phyloP scores from a whole-genome alignment of 2,329 filamentous ascomycete species.

The Dactylellina leptospora region DNA sequence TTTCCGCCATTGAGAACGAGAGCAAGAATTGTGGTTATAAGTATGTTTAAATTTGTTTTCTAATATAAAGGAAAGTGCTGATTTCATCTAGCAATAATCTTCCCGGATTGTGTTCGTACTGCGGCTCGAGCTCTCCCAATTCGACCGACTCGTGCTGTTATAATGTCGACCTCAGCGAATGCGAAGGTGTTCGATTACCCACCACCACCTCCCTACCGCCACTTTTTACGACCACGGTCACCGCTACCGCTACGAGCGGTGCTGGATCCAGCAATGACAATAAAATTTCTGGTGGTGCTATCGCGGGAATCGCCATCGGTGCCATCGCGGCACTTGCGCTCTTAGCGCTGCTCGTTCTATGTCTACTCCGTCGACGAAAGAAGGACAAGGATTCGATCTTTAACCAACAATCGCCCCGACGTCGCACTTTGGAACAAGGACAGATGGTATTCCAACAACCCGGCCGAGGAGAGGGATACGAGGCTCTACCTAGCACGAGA shows the following conservation, averaged over 20 bases:
- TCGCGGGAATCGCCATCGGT: constrained; percentile 90
- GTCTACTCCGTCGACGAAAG: constrained; percentile 67
- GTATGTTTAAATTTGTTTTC: constrained; percentile 48
- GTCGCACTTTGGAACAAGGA: constrained; percentile 61
- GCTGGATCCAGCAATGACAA: constrained; percentile 49
- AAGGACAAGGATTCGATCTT: constrained; percentile 73
- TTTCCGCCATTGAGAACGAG: constrained; percentile 81
- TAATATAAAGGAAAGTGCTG: background rate
- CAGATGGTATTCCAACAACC: constrained; percentile 57
- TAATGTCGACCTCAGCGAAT: constrained; percentile 77
- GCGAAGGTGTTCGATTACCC: constrained; percentile 79
- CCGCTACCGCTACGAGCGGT: constrained; percentile 61
- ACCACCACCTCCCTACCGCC: constrained; percentile 75
- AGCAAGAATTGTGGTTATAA: constrained; percentile 85
- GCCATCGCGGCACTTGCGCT: constrained; percentile 75
- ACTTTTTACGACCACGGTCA: constrained; percentile 65
- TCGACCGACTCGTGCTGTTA: constrained; percentile 95
- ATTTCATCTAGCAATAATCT: constrained; percentile 63
- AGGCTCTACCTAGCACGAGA: constrained; percentile 82
- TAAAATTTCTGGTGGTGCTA: constrained; percentile 78
- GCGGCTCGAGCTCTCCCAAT: constrained; percentile 81
- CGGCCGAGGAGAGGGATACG: constrained; percentile 67
- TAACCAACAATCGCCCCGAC: constrained; percentile 83
- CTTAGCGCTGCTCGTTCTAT: constrained; percentile 73
- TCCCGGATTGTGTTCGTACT: constrained; percentile 85